Base-by-base conservation (phyloP, 208 protist genomes). In the Balamuthia mandrillaris region DNA sequence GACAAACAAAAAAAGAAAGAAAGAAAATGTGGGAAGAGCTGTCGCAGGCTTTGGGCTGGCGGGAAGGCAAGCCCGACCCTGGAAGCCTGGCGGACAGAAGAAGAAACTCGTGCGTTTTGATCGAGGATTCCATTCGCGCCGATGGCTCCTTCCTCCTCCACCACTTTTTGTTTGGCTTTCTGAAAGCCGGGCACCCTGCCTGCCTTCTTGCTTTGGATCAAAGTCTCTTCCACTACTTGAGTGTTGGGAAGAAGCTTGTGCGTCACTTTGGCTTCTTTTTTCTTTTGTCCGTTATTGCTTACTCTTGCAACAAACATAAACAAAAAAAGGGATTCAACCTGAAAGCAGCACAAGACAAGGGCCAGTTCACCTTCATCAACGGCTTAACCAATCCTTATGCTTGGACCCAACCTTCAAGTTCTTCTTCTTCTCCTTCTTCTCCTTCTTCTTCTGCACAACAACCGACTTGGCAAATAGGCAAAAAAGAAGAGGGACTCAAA, bases 351-450 rank as follows among this genome's bases (percentile, higher is more conserved):
- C 66, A 77, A 45, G 54, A 39, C 27, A 77, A 77, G 24, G 29
- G 54, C 29, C 66, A 77, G 44, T 77, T 77, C 44, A 37, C 54
- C 29, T 35, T 56, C 24, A 77, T 77, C 37, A 77, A 77, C 10
- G 66, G 44, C 37, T 45, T 77, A 2, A 56, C 66, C 3, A 37
- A 39, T 21, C 66, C 66, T 18, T 54, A 77, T 45, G 42, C 49
- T 5, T 77, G 66, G 66, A 21, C 66, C 41, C 21, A n/a, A n/a
- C n/a, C n/a, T n/a, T n/a, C n/a, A n/a, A n/a, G n/a, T n/a, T n/a
- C 66, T 31, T 27, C 66, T 21, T 9, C 66, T 3, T 27, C 66
- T 27, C 7, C 66, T 37, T 24, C 9, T 16, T 27, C 60, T 7
- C 33, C 66, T 27, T 14, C 14, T 21, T 39, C 66, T 7, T 45